These are phyloP conservation scores for Lepiota venenata DNA, from an alignment of 768 basidiomycete genomes.

Conservation along the genomic window DNA sequence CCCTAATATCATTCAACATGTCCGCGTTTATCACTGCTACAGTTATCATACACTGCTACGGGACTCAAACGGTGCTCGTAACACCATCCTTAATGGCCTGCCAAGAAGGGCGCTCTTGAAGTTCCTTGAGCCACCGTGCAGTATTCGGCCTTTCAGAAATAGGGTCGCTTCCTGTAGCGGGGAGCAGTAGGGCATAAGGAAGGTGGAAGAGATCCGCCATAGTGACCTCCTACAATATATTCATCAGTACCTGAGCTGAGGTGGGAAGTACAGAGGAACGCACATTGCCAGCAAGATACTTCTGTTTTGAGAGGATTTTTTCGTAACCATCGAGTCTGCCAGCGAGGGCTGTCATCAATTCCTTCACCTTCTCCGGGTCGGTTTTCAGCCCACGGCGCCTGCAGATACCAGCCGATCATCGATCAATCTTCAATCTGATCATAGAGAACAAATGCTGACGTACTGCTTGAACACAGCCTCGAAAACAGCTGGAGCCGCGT, in stretches of 20 bases:
- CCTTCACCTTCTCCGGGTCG: constrained; percentile 27
- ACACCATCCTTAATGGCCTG: constrained; percentile 39
- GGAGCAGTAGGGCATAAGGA: constrained; percentile 30
- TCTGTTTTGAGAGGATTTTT: constrained; percentile 49
- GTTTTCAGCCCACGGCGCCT: constrained; percentile 22
- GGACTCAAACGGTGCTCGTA: constrained; percentile 11
- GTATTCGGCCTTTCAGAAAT: constrained; percentile 40
- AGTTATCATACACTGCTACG: background rate
- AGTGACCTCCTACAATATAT: constrained; percentile 32
- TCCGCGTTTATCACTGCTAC: background rate
- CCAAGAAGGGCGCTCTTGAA: constrained; percentile 46
- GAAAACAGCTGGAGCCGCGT: constrained; percentile 33
- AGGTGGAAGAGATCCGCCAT: constrained; percentile 60
- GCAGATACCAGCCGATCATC: background rate
- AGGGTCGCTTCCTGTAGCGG: constrained; percentile 20
- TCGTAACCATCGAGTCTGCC: constrained; percentile 53
- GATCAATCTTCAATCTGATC: background rate
- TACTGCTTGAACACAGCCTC: constrained; percentile 26
- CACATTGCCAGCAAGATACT: constrained; percentile 55
- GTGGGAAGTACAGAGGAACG: constrained; percentile 13
- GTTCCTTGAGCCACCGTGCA: constrained; percentile 30
- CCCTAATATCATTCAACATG: background rate
- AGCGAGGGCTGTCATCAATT: constrained; percentile 25
- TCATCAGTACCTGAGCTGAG: background rate
- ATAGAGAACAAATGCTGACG: background rate